Conservation (phyloP, 208 protist species). For the Leishmania gerbilli region DNA sequence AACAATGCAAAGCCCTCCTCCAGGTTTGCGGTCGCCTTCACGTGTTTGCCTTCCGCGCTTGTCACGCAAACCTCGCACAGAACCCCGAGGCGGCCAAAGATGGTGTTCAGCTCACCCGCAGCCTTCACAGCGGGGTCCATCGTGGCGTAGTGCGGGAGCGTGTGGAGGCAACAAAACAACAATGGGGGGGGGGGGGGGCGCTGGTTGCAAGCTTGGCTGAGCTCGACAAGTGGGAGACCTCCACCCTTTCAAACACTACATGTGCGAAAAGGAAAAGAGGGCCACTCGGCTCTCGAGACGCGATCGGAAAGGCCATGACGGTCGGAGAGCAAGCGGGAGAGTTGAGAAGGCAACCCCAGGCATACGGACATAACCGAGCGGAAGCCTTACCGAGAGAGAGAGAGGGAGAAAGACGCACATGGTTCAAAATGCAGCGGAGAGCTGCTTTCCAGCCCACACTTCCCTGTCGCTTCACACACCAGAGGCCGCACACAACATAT, state of each 20-base stretch:
- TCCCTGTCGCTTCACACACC: neutral
- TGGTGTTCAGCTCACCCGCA: constrained; percentile 49
- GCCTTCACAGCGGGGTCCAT: constrained; percentile 65
- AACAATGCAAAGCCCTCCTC: constrained; percentile 46
- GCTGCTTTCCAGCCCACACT: neutral
- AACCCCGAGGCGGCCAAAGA: constrained; percentile 62
- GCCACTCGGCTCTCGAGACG: neutral
- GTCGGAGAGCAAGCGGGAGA: neutral
- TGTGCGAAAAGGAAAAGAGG: neutral
- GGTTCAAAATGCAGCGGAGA: neutral
- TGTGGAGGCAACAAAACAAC: constrained; percentile 11
- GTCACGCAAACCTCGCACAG: constrained; percentile 53
- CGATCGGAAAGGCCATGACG: neutral
- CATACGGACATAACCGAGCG: neutral
- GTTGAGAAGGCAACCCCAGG: neutral
- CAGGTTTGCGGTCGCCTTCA: constrained; percentile 51
- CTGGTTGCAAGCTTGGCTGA: neutral
- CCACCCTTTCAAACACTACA: neutral
- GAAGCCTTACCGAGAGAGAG: neutral
- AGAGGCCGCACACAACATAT: neutral
- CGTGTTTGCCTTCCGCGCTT: constrained; percentile 61
- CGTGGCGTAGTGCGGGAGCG: neutral
- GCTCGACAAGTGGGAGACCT: neutral
- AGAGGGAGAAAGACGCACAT: neutral
- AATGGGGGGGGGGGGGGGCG: neutral